Conservation (phyloP, 257 asterid species). For the Buddleja alternifolia region DNA sequence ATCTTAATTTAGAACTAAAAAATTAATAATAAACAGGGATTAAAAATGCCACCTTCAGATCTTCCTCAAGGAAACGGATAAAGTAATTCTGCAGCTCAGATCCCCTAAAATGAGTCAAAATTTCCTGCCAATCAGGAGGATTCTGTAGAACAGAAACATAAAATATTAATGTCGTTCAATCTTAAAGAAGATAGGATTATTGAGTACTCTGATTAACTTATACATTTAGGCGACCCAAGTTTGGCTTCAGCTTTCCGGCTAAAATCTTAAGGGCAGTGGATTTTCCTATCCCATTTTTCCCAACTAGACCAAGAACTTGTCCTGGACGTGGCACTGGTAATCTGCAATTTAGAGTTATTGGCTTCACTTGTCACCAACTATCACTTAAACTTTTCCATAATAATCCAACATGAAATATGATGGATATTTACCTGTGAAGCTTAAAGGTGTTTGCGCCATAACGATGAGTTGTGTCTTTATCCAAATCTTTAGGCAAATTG, state of each 20-base stretch:
- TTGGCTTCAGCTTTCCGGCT: conserved; percentile 38
- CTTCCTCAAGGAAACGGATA: conserved; percentile 67
- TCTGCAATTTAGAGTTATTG: conserved; percentile 32
- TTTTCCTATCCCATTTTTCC: conserved; percentile 37
- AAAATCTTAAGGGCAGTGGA: conserved; percentile 38
- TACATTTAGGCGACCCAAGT: conserved; percentile 65
- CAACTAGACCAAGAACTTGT: conserved; percentile 66
- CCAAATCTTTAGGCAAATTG: conserved; percentile 64
- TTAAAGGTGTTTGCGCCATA: conserved; percentile 57
- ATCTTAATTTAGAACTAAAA: background rate
- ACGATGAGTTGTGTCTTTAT: conserved; percentile 70
- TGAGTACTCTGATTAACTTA: background rate
- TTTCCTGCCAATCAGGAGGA: conserved; percentile 83
- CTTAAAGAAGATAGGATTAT: background rate
- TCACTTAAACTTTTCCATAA: background rate
- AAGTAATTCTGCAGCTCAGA: conserved; percentile 74
- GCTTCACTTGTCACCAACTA: background rate
- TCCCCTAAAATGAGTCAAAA: conserved; percentile 66
- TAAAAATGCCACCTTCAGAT: conserved; percentile 61
- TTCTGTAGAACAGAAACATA: conserved; percentile 44
- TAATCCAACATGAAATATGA: background rate
- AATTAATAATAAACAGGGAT: conserved; percentile 38
- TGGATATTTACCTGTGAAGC: conserved; percentile 21
- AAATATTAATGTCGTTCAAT: conserved; percentile 4
- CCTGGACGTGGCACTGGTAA: conserved; percentile 65